Evolutionary conservation across 306 rosid species (phyloP).

Genomic region (Inga laurina): DNA sequence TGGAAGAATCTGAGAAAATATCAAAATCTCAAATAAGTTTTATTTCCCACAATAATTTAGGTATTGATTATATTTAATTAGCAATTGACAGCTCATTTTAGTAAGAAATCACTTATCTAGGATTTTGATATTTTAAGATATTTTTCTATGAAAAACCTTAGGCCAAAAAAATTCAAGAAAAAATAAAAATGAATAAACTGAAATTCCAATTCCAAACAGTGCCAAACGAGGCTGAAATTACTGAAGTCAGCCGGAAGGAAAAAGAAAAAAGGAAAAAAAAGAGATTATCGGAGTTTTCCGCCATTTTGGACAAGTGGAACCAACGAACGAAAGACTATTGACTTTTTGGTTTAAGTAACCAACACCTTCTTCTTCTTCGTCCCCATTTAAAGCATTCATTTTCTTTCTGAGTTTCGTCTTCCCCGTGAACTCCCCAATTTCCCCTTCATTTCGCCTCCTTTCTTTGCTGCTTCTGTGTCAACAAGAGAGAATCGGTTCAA

Average conservation of each 20-base stretch:
- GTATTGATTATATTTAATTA: too few species aligned
- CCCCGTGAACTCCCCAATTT: not conserved
- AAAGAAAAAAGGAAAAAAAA: not conserved
- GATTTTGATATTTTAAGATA: too few species aligned
- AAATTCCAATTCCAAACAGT: not conserved
- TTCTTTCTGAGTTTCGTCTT: not conserved
- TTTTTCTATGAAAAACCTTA: too few species aligned
- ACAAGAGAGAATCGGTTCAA: not conserved
- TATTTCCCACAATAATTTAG: too few species aligned
- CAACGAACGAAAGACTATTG: not conserved
- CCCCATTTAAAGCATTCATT: not conserved
- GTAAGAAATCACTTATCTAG: fast-evolving
- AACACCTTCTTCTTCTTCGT: not conserved
- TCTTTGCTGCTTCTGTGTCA: not conserved
- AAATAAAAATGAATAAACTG: not conserved
- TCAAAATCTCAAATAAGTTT: too few species aligned
- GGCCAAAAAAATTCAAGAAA: not conserved
- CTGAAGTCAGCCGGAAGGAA: not conserved
- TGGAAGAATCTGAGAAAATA: too few species aligned
- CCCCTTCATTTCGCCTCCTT: not conserved
- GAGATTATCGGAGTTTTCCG: not conserved
- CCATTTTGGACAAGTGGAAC: not conserved
- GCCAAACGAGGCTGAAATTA: not conserved
- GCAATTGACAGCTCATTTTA: too few species aligned
- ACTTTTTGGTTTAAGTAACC: not conserved